These are phyloP conservation scores for Diddensiella transvaalensis DNA, from an alignment of 805 yeast genomes.

Conservation along the genomic window DNA sequence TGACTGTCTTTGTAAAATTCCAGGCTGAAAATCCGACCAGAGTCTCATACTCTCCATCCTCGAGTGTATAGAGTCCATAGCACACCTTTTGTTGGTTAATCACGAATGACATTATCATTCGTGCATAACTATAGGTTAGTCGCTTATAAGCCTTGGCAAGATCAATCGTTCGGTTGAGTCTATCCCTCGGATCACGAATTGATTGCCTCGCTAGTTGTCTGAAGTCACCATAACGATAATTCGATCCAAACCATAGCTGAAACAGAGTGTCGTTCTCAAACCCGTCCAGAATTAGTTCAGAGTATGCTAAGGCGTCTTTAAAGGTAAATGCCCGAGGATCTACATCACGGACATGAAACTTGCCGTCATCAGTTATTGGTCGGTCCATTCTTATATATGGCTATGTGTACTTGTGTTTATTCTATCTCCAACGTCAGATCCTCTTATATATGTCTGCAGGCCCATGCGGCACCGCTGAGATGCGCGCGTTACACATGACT, in stretches of 20 bases:
- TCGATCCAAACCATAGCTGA: slow-evolving; percentile 13
- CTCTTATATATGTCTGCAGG: no score
- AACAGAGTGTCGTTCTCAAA: slow-evolving; percentile 14
- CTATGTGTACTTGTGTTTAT: no score
- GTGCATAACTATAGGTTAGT: slow-evolving; percentile 10
- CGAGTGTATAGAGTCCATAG: slow-evolving; percentile 6
- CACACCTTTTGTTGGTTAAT: background rate
- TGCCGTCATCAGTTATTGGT: background rate
- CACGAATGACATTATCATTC: slow-evolving; percentile 1
- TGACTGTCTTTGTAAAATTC: background rate
- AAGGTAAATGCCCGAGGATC: slow-evolving; percentile 8
- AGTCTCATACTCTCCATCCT: slow-evolving; percentile 3
- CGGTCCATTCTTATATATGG: no score
- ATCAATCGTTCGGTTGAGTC: slow-evolving; percentile 10
- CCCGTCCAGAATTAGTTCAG: slow-evolving; percentile 11
- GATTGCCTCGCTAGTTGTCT: slow-evolving; percentile 2
- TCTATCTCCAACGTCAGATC: no score
- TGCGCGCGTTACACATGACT: no score
- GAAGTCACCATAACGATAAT: slow-evolving; percentile 6
- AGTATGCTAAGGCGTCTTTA: slow-evolving; percentile 1
- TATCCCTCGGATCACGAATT: slow-evolving; percentile 12
- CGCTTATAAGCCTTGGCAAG: slow-evolving; percentile 9
- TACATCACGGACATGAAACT: background rate
- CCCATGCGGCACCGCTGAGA: no score
- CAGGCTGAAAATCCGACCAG: slow-evolving; percentile 10